phyloP scores from a whole-genome alignment of 495 filamentous ascomycete species.

The Lepraria neglecta region DNA sequence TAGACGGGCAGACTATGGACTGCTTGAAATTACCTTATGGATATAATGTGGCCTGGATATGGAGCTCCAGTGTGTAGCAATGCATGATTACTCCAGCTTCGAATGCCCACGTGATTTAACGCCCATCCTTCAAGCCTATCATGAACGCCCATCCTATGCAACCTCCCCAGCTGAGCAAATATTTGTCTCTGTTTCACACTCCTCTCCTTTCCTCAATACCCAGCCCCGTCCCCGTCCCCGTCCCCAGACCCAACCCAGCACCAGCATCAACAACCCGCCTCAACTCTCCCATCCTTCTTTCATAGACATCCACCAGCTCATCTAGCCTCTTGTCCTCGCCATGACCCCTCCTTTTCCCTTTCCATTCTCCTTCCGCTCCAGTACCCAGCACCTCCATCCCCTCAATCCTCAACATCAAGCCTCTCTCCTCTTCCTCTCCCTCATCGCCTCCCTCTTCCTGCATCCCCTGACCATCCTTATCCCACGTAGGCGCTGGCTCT shows the following conservation, averaged over 20 bases:
- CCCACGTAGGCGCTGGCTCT: slow-evolving; percentile 50
- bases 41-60: too few relatives aligned
- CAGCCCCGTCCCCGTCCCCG: neutral
- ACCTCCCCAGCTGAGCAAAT: too few relatives aligned
- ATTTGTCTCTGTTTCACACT: too few relatives aligned
- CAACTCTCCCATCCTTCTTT: slow-evolving; percentile 24
- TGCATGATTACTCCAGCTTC: too few relatives aligned
- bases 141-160: too few relatives aligned
- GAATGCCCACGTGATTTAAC: too few relatives aligned
- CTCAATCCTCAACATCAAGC: slow-evolving; percentile 28
- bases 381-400: slow-evolving; percentile 17
- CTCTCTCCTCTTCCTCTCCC: slow-evolving; percentile 12
- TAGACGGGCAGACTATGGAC: too few relatives aligned
- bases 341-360: slow-evolving; percentile 5
- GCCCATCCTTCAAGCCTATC: too few relatives aligned
- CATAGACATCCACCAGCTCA: slow-evolving; percentile 23
- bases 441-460: slow-evolving; percentile 4
- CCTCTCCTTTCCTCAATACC: neutral
- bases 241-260: neutral
- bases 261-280: slow-evolving; percentile 27
- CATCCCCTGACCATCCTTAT: slow-evolving; percentile 13
- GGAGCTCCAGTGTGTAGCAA: too few relatives aligned
- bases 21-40: too few relatives aligned
- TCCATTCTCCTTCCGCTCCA: neutral
- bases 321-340: slow-evolving; percentile 20